These are phyloP conservation scores for Ammopiptanthus mongolicus DNA, from an alignment of 306 rosid species.

Conservation along the genomic window DNA sequence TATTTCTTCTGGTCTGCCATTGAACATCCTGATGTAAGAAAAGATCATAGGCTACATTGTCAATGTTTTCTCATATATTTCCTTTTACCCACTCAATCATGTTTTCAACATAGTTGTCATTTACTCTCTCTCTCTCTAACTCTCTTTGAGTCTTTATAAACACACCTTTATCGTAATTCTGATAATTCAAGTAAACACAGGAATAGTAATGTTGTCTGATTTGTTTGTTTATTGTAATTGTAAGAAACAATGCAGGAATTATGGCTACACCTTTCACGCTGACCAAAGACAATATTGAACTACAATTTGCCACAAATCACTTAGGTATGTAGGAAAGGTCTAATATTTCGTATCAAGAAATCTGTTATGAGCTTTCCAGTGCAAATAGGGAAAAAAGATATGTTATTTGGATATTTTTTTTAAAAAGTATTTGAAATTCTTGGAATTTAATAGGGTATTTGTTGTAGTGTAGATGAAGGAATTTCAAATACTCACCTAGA, in stretches of 20 bases:
- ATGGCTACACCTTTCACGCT: constrained; percentile 56
- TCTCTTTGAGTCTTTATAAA: too few species aligned
- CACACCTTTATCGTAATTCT: background rate
- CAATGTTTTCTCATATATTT: background rate
- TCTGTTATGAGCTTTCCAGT: background rate
- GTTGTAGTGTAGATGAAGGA: too few species aligned
- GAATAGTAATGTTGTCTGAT: background rate
- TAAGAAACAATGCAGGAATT: constrained; percentile 77
- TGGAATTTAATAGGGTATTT: too few species aligned
- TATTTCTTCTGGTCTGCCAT: constrained; percentile 45
- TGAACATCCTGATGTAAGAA: constrained; percentile 70
- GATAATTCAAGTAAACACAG: background rate
- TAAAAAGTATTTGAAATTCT: too few species aligned
- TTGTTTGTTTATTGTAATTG: constrained; percentile 5
- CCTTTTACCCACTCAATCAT: too few species aligned
- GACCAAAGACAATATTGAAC: constrained; percentile 61
- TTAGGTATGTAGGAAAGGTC: constrained; percentile 34
- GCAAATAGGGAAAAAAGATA: background rate
- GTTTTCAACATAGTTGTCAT: too few species aligned
- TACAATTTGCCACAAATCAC: constrained; percentile 71
- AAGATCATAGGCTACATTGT: background rate
- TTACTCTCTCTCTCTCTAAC: too few species aligned
- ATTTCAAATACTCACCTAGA: too few species aligned
- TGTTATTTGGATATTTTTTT: too few species aligned
- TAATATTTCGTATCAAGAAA: background rate